phyloP scores from a whole-genome alignment of 495 filamentous ascomycete genomes.

The Aspergillus mulundensis region DNA sequence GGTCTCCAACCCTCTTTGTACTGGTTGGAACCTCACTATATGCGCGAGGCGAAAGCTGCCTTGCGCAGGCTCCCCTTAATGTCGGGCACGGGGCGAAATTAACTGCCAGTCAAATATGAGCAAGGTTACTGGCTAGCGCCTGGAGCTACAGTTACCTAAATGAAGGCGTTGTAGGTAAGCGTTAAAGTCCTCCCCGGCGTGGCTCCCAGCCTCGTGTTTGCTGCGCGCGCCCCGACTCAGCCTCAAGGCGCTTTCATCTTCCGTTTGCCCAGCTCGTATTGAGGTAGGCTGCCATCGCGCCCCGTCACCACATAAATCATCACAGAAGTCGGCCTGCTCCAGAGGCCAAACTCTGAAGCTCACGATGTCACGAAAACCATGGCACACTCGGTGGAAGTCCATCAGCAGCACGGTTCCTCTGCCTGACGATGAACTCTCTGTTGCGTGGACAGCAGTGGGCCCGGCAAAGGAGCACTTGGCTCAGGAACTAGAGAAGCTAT shows the following conservation, averaged over 20 bases:
- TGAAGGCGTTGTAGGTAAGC: neutral
- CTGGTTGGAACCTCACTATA: neutral
- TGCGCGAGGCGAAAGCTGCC: neutral
- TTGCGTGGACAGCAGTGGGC: neutral
- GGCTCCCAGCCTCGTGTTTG: too few relatives aligned
- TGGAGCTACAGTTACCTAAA: neutral
- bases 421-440: neutral
- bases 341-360: too few relatives aligned
- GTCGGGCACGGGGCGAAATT: neutral
- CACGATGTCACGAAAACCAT: constrained; percentile 3
- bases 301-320: too few relatives aligned
- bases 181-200: neutral
- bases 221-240: neutral
- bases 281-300: too few relatives aligned
- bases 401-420: neutral
- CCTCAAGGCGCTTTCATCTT: neutral
- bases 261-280: neutral
- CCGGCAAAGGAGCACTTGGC: constrained; percentile 4
- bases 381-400: neutral
- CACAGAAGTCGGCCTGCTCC: too few relatives aligned
- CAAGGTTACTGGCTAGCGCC: neutral
- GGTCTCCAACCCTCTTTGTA: neutral
- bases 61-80: neutral
- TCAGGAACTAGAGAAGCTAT: constrained; percentile 22
- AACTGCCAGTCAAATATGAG: neutral